Base-by-base conservation (phyloP, 2,329 filamentous ascomycete genomes). In the Fusarium newnesense region DNA sequence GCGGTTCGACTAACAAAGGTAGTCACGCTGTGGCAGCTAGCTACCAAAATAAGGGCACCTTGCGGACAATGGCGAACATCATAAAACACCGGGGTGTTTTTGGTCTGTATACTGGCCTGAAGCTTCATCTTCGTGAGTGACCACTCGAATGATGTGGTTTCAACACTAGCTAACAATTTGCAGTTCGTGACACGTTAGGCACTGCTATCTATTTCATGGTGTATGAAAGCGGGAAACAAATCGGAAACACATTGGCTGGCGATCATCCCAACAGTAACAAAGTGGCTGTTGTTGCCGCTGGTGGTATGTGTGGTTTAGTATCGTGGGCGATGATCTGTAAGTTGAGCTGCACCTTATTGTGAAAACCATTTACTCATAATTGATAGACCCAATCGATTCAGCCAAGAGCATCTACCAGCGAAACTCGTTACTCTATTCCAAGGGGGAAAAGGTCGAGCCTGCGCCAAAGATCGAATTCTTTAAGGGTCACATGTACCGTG, bases 131-230 rank as follows among this genome's bases (percentile, higher is more conserved):
- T 72, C 83, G 93, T 95, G 85, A 83, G 92, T 83, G 21, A 50
- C 21, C 66, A 39, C n/a, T 40, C 11, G 19, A 36, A 18, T 8
- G 32, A 16, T 32, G 18, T 11, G 24, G 19, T 21, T 43, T 40
- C 24, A 18, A 50, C 34, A 36, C 10, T n/a, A 37, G 40, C 66
- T 74, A 64, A 72, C 32, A 26, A n/a, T 28, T 34, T 37, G 42
- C 42, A 94, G 93, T 95, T 77, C 89, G 94, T 69, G 94, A 97
- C 82, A 95, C 93, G 2, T 86, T 96, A 68, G 94, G 94, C 60
- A 97, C 94, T 3, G 89, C 90, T 36, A 94, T 96, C 65, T 97
- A 97, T 81, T 97, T 97, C 79, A 94, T 93, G 84, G 95, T 94
- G 36, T 97, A 97, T 80, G 94, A 97, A 82, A 95, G 93, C 80